A percentile compares a stretch with the other conserved stretches of the same genome.
Evolutionary conservation across 805 yeast species (phyloP).

Genomic region (Cyberlindnera euphorbiae): DNA sequence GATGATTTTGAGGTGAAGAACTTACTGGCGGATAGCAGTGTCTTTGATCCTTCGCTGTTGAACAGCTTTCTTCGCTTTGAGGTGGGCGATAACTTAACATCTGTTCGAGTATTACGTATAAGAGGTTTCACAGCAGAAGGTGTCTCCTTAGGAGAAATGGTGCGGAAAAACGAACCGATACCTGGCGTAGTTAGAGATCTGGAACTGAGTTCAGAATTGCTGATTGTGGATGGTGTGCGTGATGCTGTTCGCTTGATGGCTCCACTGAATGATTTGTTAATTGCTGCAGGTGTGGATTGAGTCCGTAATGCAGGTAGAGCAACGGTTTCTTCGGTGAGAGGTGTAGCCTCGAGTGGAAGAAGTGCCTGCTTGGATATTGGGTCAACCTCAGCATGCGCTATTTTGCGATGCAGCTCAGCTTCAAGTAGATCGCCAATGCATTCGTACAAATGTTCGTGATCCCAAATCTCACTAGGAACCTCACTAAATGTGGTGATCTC

Average conservation of each 20-base stretch:
- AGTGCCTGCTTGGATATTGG: conserved; percentile 40
- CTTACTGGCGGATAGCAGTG: conserved; percentile 12
- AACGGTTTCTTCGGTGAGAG: no score
- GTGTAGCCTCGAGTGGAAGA: conserved; percentile 19
- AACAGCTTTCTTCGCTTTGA: conserved; percentile 20
- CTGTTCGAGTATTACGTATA: no score
- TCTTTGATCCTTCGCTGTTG: conserved; percentile 6
- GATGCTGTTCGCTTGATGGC: no score
- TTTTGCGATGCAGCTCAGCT: conserved; percentile 43
- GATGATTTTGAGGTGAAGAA: conserved; percentile 10
- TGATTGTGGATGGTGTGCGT: no score
- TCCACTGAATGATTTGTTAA: no score
- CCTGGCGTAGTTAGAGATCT: no score
- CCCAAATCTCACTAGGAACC: conserved; percentile 36
- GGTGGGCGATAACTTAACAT: conserved; percentile 16
- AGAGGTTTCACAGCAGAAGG: no score
- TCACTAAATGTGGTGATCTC: conserved; percentile 54
- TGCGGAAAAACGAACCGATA: no score
- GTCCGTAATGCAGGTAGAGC: no score
- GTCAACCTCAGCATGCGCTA: conserved; percentile 63
- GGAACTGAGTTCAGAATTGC: no score
- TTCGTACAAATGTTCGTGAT: conserved; percentile 28
- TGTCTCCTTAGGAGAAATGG: no score
- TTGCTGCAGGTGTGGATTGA: no score
- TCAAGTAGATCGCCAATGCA: conserved; percentile 36